Base-by-base conservation (phyloP, 1,284 basidiomycete genomes). In the Moesziomyces antarcticus region DNA sequence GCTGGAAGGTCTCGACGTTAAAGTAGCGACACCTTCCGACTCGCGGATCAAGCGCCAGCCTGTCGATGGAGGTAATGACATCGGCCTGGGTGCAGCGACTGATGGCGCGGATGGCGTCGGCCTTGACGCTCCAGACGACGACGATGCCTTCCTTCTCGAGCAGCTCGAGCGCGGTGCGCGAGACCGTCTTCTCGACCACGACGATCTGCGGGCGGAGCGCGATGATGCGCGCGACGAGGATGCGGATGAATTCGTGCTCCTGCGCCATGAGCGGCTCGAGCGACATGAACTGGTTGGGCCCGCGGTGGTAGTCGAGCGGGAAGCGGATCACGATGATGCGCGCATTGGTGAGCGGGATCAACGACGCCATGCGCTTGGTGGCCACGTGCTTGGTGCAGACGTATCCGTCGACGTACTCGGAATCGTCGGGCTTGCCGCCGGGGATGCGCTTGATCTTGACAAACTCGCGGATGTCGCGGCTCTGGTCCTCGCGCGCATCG, bases 371-470 rank as follows among this genome's bases (percentile, higher is more conserved):
- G 40, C 84, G 89, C 85, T 97, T 97, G 84, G 98, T 96, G 5
- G 95, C 93, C 7, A 98, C 91, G 77, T 99, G 97, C 87, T 99
- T 98, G 21, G 94, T 96, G 81, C 98, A 97, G 50, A 99, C 94
- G 11, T 93, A 93, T 3, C 97, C 97, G 71, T 96, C 93, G 51
- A 99, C 93, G 79, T 96, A 99, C 86, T 98, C 95, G 13, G 93
- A 97, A 83, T 99, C 94, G 33, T 87, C 88, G 37, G 95, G 94
- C 52, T 89, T 87, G 13, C 97, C 97, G 14, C 97, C 97, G 0
- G 97, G 95, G 20, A 99, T 92, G 85, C 97, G 96, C 87, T 99
- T 99, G 85, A 99, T 95, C 87, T 99, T 99, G 73, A 99, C 93
- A 77, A 97, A 97, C 27, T 92, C 89, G 49, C 96, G 89, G 21